A percentile compares a stretch with the other conserved stretches of the same genome.
phyloP scores from a whole-genome alignment of 1,284 basidiomycete species.

The Dichomitus squalens region DNA sequence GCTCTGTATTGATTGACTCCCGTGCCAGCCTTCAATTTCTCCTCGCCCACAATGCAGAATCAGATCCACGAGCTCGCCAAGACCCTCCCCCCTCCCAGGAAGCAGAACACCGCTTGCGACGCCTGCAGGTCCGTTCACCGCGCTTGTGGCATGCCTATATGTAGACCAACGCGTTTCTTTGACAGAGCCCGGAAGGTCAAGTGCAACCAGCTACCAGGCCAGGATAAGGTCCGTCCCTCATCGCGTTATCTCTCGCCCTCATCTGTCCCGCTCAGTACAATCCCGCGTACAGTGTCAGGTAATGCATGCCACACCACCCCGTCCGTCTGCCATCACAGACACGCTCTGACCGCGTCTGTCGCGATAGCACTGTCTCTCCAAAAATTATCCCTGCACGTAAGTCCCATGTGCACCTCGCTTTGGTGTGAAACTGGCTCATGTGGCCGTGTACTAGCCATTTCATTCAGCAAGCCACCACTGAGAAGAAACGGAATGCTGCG shows the following conservation, averaged over 20 bases:
- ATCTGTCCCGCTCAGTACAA: neutral
- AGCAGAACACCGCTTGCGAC: conserved; percentile 91
- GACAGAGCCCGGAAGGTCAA: conserved; percentile 79
- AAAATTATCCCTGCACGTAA: conserved; percentile 84
- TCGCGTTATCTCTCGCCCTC: conserved; percentile 13
- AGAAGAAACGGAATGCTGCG: conserved; percentile 68
- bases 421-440: conserved; percentile 19
- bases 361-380: conserved; percentile 72
- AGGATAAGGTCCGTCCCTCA: conserved; percentile 64
- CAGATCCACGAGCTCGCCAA: conserved; percentile 78
- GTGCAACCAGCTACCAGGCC: conserved; percentile 74
- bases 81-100: conserved; percentile 73
- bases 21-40: conserved; percentile 55
- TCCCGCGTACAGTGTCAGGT: conserved; percentile 53
- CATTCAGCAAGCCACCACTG: conserved; percentile 79
- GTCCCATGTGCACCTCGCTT: conserved; percentile 31
- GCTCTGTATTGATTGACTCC: conserved; percentile 12
- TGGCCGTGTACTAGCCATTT: conserved; percentile 52
- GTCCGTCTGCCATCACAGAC: neutral
- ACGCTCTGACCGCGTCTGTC: conserved; percentile 5
- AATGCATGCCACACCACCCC: conserved; percentile 9
- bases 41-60: conserved; percentile 67
- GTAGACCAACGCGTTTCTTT: conserved; percentile 23
- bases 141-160: conserved; percentile 1
- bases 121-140: conserved; percentile 65